Conservation (phyloP, 495 filamentous ascomycete species). For the Neurospora sp. region DNA sequence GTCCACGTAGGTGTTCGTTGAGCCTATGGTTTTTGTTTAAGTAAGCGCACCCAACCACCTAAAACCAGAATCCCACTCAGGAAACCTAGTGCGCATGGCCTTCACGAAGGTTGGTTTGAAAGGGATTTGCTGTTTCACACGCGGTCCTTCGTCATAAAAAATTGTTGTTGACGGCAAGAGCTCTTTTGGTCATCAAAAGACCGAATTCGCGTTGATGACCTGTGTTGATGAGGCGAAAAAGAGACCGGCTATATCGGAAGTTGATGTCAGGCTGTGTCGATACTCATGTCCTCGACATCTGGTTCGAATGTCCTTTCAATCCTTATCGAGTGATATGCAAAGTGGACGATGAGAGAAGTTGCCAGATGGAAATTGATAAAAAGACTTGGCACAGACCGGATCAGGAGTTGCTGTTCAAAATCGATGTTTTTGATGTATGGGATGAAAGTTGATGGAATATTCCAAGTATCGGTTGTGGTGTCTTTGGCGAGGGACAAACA, state of each 20-base stretch:
- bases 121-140: background rate
- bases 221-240: background rate
- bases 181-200: background rate
- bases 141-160: background rate
- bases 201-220: background rate
- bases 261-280: background rate
- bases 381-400: background rate
- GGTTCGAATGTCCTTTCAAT: background rate
- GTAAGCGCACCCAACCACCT: conserved; percentile 4
- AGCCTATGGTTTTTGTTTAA: background rate
- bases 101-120: background rate
- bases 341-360: background rate
- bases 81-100: conserved; percentile 15
- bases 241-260: background rate
- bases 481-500: background rate
- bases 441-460: background rate
- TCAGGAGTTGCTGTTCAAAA: background rate
- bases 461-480: background rate
- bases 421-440: background rate
- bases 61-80: background rate
- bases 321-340: background rate
- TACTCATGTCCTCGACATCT: background rate
- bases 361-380: background rate
- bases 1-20: background rate
- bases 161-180: background rate